phyloP scores from a whole-genome alignment of 768 basidiomycete species.

The Melanogaster broomeanus region DNA sequence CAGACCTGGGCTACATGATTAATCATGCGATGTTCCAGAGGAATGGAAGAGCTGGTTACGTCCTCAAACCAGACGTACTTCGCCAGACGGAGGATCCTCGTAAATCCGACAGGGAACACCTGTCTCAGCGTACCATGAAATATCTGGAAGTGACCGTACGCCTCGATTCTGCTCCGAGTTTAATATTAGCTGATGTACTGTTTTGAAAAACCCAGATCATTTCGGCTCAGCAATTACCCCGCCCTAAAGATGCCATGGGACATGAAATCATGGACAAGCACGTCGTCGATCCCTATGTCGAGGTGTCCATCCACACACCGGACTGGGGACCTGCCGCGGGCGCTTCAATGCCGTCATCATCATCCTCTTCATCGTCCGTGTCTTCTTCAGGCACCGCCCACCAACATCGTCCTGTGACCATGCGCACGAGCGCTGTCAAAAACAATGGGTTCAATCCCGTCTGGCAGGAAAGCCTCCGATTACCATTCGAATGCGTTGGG shows the following conservation, averaged over 20 bases:
- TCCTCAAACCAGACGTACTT: slow-evolving; percentile 84
- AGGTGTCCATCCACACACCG: slow-evolving; percentile 75
- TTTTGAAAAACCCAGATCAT: slow-evolving; percentile 48
- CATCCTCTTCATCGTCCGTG: slow-evolving; percentile 6
- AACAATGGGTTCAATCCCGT: slow-evolving; percentile 92
- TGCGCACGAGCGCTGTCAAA: slow-evolving; percentile 64
- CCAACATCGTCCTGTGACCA: slow-evolving; percentile 47
- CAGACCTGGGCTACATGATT: slow-evolving; percentile 88
- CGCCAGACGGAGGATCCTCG: slow-evolving; percentile 54
- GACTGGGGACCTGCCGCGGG: slow-evolving; percentile 55
- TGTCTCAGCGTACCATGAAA: slow-evolving; percentile 56
- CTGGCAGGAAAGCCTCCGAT: slow-evolving; percentile 70
- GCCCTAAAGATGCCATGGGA: slow-evolving; percentile 61
- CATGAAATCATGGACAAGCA: slow-evolving; percentile 62
- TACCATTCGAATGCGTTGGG: slow-evolving; percentile 78
- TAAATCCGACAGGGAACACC: slow-evolving; percentile 57
- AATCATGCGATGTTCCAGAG: slow-evolving; percentile 96
- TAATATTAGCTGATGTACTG: background rate
- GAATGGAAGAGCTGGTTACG: slow-evolving; percentile 86
- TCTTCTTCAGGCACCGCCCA: slow-evolving; percentile 24
- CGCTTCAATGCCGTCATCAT: slow-evolving; percentile 6
- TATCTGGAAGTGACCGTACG: slow-evolving; percentile 64
- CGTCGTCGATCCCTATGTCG: slow-evolving; percentile 73
- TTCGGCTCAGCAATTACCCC: slow-evolving; percentile 89
- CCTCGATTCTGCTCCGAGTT: background rate